Evolutionary conservation across 352 stramenopile species (phyloP), one percentile per base, ranked within the genome.

Genomic region (Globisporangium canariense): DNA sequence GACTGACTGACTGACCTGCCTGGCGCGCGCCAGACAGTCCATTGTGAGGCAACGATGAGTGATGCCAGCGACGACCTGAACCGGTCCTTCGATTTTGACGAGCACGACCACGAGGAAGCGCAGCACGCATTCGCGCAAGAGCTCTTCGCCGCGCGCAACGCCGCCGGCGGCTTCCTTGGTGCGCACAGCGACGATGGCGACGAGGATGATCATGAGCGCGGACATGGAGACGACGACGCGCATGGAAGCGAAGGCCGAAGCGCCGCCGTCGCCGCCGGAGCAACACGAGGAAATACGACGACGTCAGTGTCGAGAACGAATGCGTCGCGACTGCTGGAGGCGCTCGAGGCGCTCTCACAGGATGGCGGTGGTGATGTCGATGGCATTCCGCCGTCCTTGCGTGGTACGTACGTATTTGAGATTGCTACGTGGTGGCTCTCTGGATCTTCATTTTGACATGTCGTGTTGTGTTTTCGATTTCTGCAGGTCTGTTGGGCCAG

Each of bases 301-400:
- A 25, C 58, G 4, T 50, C 25, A 11, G 25, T 58, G n/a, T 58
- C 65, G 32, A 58, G 54, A 51, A 52, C 65, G 18, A 80, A 70
- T 28, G 69, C 77, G 14, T 54, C 71, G 50, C 71, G 78, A 14
- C 71, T 90, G 65, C 51, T 90, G 2, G 78, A 88, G 52, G 78
- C 78, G 34, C 68, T 90, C 0, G 81, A 90, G 43, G 74, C 74
- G 53, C 74, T 90, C 2, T 77, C 75, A 1, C 65, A 73, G 1
- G 78, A 88, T 11, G 62, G 74, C 2, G 67, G 58, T 11, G 13
- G n/a, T 10, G 66, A 61, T 10, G 60, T 64, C 36, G 66, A 62
- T 28, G 60, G 64, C 30, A 74, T 83, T 11, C 66, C 81, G 11
- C 74, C 74, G 57, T 85, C 78, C 18, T 65, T 89, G 4, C 74